Conservation (phyloP, 2,329 filamentous ascomycete species). For the Ophiostoma perfectum region DNA sequence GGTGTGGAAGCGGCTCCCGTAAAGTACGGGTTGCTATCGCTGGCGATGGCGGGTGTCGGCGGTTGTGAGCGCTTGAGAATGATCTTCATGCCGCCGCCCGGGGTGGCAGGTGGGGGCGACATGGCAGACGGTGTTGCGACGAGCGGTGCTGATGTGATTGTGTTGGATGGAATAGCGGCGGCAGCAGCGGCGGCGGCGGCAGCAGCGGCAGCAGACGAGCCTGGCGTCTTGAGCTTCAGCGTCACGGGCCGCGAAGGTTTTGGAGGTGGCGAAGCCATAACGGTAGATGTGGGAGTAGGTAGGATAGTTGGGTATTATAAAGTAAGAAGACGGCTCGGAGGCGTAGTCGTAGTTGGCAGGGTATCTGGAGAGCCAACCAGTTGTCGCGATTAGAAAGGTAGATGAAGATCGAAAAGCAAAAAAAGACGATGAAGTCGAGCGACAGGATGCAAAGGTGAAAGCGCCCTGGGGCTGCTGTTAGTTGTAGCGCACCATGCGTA, state of each 20-base stretch:
- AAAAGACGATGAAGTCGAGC: too few relatives aligned
- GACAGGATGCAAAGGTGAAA: too few relatives aligned
- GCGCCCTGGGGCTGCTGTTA: constrained; percentile 7
- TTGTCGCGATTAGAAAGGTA: too few relatives aligned
- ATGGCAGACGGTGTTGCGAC: constrained; percentile 25
- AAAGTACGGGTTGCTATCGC: constrained; percentile 27
- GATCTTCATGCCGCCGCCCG: constrained; percentile 29
- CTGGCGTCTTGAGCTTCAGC: constrained; percentile 25
- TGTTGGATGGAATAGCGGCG: neutral
- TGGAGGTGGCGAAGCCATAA: constrained; percentile 26
- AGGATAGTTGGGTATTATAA: neutral
- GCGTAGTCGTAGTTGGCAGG: too few relatives aligned
- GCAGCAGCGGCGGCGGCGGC: constrained; percentile 6
- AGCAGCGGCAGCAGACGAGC: constrained; percentile 12
- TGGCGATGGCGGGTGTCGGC: constrained; percentile 31
- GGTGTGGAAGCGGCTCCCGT: neutral
- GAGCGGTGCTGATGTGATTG: constrained; percentile 22
- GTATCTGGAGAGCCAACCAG: too few relatives aligned
- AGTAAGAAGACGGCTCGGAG: neutral
- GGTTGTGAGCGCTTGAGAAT: constrained; percentile 30
- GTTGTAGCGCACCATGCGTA: constrained; percentile 2
- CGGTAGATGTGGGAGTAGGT: neutral
- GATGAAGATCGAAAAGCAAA: too few relatives aligned
- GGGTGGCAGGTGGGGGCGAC: constrained; percentile 25
- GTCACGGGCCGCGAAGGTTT: constrained; percentile 25